Evolutionary conservation across 176 grass and related monocot genomes (phyloP), one percentile per base, ranked within the genome.

Genomic region (Zoysia pacifica): DNA sequence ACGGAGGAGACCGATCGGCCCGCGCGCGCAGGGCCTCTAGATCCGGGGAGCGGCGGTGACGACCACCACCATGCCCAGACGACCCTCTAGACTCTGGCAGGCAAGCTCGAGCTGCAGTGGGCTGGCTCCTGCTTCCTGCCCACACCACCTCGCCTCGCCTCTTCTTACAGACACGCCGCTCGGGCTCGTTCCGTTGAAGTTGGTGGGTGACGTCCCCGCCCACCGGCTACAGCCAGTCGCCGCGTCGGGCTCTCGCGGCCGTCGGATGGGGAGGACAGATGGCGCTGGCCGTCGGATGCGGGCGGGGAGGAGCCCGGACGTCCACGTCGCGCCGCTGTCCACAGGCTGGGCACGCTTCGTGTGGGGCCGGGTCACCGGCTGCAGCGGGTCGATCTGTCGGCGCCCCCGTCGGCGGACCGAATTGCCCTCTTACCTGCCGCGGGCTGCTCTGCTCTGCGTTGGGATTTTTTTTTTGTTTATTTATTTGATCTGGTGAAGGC

Each of bases 341-440:
- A 62, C 59, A 62, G 59, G 59, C 59, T 62, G 59, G 10, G 59
- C 59, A 62, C 59, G 19, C 8, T 11, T 9, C 59, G 7, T 60
- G 56, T 60, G 62, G 80, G 68, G 1, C 38, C 6, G 16, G 46
- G 54, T 4, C 11, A 89, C 87, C 78, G 78, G 83, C 78, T 71
- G 67, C 28, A 62, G 67, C 87, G 4, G 78, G 39, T 89, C 1
- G 64, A 81, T 75, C 73, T 82, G 87, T 86, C 87, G 83, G 87
- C 78, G 87, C 72, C 77, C 60, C 8, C 7, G 19, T 4, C 16
- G 61, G 50, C 49, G 81, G 81, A 84, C 81, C 9, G 70, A 75
- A 84, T 79, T 89, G 70, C 76, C 87, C 87, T 52, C 76, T 76
- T 65, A 89, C 81, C 56, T 28, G 58, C n/a, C 5, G 16, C 5